Evolutionary conservation across 2,329 filamentous ascomycete genomes (phyloP).

Genomic region (Trichophaea hybrida): DNA sequence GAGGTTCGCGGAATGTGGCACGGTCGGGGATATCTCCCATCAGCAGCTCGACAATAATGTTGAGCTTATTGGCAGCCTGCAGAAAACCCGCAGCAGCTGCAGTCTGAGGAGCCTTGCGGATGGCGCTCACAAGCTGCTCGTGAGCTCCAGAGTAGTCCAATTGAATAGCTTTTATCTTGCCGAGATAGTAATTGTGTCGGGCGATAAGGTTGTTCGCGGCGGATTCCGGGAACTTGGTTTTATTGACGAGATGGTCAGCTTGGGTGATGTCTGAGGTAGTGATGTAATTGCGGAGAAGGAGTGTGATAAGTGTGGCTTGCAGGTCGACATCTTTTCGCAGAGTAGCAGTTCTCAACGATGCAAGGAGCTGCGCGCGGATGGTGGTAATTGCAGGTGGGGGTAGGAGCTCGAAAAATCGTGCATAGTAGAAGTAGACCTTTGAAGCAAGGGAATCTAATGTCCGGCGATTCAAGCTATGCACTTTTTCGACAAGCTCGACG

Average conservation of each 20-base stretch:
- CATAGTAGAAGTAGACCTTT: constrained; percentile 97
- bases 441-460: constrained; percentile 87
- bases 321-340: constrained; percentile 92
- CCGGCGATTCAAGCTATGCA: constrained; percentile 79
- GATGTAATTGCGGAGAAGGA: constrained; percentile 90
- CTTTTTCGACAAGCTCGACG: constrained; percentile 62
- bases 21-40: constrained; percentile 99
- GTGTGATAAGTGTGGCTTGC: constrained; percentile 89
- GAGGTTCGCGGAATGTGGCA: constrained; percentile 78
- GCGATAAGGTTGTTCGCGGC: constrained; percentile 97
- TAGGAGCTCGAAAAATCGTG: constrained; percentile 84
- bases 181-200: constrained; percentile 91
- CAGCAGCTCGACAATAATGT: constrained; percentile 86
- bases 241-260: constrained; percentile 86
- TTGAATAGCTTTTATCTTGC: constrained; percentile 90
- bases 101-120: constrained; percentile 84
- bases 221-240: constrained; percentile 86
- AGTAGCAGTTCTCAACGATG: constrained; percentile 85
- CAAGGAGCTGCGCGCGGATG: constrained; percentile 72
- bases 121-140: constrained; percentile 81
- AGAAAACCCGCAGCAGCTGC: constrained; percentile 85
- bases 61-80: constrained; percentile 88
- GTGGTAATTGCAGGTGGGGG: constrained; percentile 77
- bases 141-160: constrained; percentile 94
- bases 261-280: constrained; percentile 92